phyloP scores from a whole-genome alignment of 306 rosid genomes.

The Vachellia collinsii region DNA sequence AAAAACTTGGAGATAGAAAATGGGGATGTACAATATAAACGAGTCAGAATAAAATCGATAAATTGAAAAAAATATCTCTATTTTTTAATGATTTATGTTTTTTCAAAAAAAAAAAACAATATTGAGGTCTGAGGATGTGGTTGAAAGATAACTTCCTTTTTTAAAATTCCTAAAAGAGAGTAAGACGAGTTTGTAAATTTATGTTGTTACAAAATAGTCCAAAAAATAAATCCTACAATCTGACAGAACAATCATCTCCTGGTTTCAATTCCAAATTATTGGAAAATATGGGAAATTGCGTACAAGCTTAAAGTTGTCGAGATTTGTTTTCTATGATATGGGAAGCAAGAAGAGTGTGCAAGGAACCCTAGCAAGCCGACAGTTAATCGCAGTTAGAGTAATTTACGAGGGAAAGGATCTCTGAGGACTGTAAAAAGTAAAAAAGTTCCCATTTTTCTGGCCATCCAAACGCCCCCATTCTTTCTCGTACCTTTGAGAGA shows the following conservation, averaged over 20 bases:
- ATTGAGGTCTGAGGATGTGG: neutral
- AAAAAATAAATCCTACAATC: neutral
- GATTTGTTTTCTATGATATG: neutral
- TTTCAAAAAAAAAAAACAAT: neutral
- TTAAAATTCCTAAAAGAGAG: neutral
- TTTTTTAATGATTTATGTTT: neutral
- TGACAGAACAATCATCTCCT: too few species aligned
- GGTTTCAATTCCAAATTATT: neutral
- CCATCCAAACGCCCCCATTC: constrained; percentile 39
- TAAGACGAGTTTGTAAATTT: neutral
- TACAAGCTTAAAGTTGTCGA: neutral
- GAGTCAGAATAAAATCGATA: neutral
- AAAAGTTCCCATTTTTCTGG: constrained; percentile 29
- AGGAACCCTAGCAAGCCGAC: neutral
- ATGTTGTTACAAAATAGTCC: neutral
- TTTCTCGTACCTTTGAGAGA: constrained; percentile 17
- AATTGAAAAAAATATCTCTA: neutral
- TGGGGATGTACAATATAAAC: neutral
- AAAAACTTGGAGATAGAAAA: neutral
- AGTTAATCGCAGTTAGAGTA: neutral
- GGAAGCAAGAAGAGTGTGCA: neutral
- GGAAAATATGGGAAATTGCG: neutral
- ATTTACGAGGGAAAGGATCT: neutral
- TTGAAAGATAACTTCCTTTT: neutral
- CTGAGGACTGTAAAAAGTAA: constrained; percentile 27